phyloP scores from a whole-genome alignment of 345 rosid species.

The Eucalyptus fibrosa region DNA sequence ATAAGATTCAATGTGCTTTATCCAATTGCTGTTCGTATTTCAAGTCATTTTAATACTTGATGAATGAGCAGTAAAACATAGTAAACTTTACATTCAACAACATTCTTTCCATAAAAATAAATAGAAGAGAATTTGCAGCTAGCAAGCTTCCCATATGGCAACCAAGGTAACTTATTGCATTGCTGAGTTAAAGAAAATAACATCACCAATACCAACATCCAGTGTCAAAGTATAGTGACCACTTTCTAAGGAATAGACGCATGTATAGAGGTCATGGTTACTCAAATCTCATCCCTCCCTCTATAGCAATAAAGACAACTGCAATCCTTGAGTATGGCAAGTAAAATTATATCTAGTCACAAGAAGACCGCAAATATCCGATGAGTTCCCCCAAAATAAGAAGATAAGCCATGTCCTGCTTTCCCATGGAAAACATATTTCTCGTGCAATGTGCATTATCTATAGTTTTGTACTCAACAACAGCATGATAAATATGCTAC shows the following conservation, averaged over 20 bases:
- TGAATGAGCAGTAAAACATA: not conserved
- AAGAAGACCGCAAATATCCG: not conserved
- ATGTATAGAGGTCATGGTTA: not conserved
- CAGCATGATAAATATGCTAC: not conserved
- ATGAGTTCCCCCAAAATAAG: not conserved
- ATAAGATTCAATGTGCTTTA: too few relatives aligned
- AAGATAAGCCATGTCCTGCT: not conserved
- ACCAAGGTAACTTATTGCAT: not conserved
- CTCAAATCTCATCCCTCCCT: not conserved
- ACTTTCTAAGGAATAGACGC: not conserved
- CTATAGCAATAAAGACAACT: not conserved
- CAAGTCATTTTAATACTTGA: not conserved
- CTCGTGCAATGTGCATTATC: not conserved
- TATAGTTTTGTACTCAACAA: not conserved
- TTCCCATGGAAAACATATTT: not conserved
- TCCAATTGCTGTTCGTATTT: not conserved
- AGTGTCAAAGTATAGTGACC: not conserved
- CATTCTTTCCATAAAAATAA: not conserved
- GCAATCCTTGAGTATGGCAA: not conserved
- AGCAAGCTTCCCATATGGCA: not conserved
- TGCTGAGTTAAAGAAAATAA: not conserved
- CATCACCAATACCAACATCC: not conserved
- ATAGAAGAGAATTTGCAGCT: not conserved
- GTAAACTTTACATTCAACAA: not conserved
- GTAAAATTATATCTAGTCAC: not conserved